Evolutionary conservation across 2,329 filamentous ascomycete species (phyloP), one percentile per base, ranked within the genome.

Genomic region (Ascochyta koolunga): DNA sequence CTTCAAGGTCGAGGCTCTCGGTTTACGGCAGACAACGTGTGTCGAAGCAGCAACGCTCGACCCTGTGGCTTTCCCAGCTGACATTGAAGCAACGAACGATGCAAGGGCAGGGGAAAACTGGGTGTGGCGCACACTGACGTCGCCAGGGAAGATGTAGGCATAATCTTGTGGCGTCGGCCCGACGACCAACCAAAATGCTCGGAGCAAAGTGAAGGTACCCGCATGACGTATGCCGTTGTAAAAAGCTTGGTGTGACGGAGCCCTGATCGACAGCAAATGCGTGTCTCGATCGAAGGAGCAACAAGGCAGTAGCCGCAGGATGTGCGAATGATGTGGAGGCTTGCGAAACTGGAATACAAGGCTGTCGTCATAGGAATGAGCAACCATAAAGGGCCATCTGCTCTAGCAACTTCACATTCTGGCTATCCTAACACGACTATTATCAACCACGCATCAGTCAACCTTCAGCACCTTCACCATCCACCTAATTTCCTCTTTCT

Each of bases 291-390:
- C 50, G 29, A 40, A 44, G 51, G 19, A 54, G 19, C 39, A 49
- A 53, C 50, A 53, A 19, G 50, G 50, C 50, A 53, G 13, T 19
- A 27, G 15, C 27, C 27, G 37, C 39, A 36, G 25, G 40, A 44
- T 16, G 39, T 44, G 39, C 44, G 51, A 45, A 49, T 54, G 51
- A 49, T 54, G 44, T 35, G 35, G 45, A 44, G 35, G 44, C 45
- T 47, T 49, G 39, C 40, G 39, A 35, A 49, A 54, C 51, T 44
- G 39, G 45, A 54, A 49, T 27, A 48, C 39, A 54, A 54, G 51
- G 51, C 51, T 54, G 44, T 54, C 51, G 51, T 54, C 51, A 54
- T 54, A 29, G 44, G 39, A 33, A 25, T 33, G 22, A 18, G 45
- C 33, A 31, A 40, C 16, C 44, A 54, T 54, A 54, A 54, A 54